Base-by-base conservation (phyloP, 208 protist genomes). In the Trypanosoma congolense region DNA sequence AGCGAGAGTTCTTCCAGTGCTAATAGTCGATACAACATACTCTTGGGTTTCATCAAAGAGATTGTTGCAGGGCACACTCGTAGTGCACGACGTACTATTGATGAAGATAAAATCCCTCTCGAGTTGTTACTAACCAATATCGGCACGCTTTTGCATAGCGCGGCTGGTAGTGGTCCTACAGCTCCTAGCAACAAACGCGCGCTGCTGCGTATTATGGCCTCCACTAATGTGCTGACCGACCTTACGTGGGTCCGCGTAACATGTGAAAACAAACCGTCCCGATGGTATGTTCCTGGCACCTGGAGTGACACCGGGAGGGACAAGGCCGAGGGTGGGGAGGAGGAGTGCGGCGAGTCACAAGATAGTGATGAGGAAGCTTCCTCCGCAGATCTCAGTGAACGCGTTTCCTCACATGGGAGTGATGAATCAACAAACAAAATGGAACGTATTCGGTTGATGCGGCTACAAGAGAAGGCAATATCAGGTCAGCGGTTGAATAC, bases 401-500 rank as follows among this genome's bases (percentile, higher is more conserved):
- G 19, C 16, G 16, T 18, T 31, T 30, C 2, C 24, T 41, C 31
- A 18, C 24, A 31, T 45, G 53, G 28, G 6, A 51, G 53, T 2
- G 65, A 72, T 49, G 65, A 65, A 49, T 28, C 19, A 3, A 40
- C 51, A 16, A 2, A 55, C 5, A 48, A 53, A 33, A 35, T 33
- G 4, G 63, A 66, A 38, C 56, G 59, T 26, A 82, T 93, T 54
- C 65, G 65, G 9, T 61, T 55, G 29, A 61, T 89, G 42, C 75
- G 85, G 0, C 49, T 50, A 4, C 71, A 86, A 46, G 85, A 87
- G 46, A 82, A 78, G 54, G 85, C 80, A 1, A 57, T 79, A 25
- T 69, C 74, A 22, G 81, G 79, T 1, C 85, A 93, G 55, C 70
- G 81, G 10, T 67, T 93, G 18, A 87, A 72, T 56, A 85, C 81